These are phyloP conservation scores for Aristolochia contorta DNA, from an alignment of 164 flowering plant species.

Conservation along the genomic window DNA sequence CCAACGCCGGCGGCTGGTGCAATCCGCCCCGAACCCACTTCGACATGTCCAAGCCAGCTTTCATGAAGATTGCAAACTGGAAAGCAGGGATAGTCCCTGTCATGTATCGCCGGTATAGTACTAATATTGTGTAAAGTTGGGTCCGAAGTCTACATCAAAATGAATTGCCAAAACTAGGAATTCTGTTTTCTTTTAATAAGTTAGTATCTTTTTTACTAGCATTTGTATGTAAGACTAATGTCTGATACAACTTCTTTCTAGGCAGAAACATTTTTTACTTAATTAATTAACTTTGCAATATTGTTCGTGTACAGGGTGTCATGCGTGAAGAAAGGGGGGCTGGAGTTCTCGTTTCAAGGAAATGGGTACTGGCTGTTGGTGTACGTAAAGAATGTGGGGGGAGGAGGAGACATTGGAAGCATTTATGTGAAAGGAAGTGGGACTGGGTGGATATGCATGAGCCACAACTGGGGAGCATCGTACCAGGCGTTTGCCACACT, in stretches of 20 bases:
- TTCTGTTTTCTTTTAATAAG: too few species aligned
- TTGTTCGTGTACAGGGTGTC: conserved; percentile 75
- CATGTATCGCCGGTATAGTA: conserved; percentile 69
- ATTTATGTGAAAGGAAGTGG: conserved; percentile 73
- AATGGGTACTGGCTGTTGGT: conserved; percentile 86
- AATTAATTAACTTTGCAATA: too few species aligned
- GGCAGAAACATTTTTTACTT: too few species aligned
- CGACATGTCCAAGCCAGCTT: conserved; percentile 88
- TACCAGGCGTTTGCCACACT: conserved; percentile 70
- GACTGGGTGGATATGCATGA: conserved; percentile 49
- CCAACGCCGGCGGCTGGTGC: conserved; percentile 89
- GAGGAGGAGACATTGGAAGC: conserved; percentile 63
- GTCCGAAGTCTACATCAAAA: too few species aligned
- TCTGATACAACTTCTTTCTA: too few species aligned
- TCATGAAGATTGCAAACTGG: conserved; percentile 47
- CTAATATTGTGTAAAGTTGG: too few species aligned
- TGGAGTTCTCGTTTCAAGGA: conserved; percentile 65
- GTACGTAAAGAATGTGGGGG: conserved; percentile 87
- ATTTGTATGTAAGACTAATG: too few species aligned
- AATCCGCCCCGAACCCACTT: conserved; percentile 82
- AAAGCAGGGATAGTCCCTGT: conserved; percentile 45
- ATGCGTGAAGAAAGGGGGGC: conserved; percentile 48
- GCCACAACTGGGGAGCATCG: conserved; percentile 94
- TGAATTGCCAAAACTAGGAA: too few species aligned
- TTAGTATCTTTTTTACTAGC: too few species aligned